phyloP scores from a whole-genome alignment of 2,329 filamentous ascomycete species.

The Claviceps arundinis region DNA sequence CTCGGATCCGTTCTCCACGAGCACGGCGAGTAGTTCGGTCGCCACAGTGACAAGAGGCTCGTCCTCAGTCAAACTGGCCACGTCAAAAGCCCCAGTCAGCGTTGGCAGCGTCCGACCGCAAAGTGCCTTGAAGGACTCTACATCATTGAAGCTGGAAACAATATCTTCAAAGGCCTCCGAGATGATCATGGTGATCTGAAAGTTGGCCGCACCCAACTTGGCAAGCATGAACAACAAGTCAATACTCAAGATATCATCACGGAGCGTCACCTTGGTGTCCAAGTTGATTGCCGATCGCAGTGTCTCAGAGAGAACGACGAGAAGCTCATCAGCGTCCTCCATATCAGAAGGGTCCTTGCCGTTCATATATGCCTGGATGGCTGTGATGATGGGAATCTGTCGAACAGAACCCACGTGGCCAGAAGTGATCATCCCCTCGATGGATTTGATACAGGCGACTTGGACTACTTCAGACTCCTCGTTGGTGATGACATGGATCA shows the following conservation, averaged over 20 bases:
- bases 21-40: slow-evolving; percentile 66
- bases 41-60: slow-evolving; percentile 77
- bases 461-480: slow-evolving; percentile 82
- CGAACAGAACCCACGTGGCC: slow-evolving; percentile 36
- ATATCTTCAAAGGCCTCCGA: slow-evolving; percentile 87
- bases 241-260: slow-evolving; percentile 58
- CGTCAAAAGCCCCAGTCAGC: slow-evolving; percentile 77
- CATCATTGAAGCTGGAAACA: slow-evolving; percentile 52
- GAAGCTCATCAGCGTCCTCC: slow-evolving; percentile 79
- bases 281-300: slow-evolving; percentile 72
- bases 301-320: slow-evolving; percentile 80
- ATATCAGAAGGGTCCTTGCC: slow-evolving; percentile 71
- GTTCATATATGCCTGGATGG: slow-evolving; percentile 61
- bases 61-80: slow-evolving; percentile 74
- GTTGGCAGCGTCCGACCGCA: slow-evolving; percentile 81
- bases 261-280: slow-evolving; percentile 61
- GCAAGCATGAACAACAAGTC: slow-evolving; percentile 80
- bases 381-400: slow-evolving; percentile 48
- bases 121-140: slow-evolving; percentile 60
- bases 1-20: slow-evolving; percentile 71
- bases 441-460: slow-evolving; percentile 76
- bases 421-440: slow-evolving; percentile 53
- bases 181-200: slow-evolving; percentile 78
- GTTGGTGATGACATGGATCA: slow-evolving; percentile 59
- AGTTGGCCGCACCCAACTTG: slow-evolving; percentile 77